phyloP scores from a whole-genome alignment of 2,329 filamentous ascomycete species.

The Sphaerulina populicola region DNA sequence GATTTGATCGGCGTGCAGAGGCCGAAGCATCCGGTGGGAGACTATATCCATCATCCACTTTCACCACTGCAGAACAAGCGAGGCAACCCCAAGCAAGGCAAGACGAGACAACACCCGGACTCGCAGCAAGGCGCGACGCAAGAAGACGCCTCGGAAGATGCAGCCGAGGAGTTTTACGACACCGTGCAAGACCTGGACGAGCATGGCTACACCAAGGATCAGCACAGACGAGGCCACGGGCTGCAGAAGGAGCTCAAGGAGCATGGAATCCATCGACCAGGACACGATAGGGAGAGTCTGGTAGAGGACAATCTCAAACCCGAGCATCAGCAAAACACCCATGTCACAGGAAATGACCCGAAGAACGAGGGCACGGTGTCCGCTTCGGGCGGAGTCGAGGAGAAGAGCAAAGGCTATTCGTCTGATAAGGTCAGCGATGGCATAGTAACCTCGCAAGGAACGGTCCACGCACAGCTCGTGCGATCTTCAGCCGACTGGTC shows the following conservation, averaged over 20 bases:
- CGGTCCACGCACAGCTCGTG: conserved; percentile 74
- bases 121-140: conserved; percentile 9
- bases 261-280: conserved; percentile 16
- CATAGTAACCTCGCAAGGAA: conserved; percentile 49
- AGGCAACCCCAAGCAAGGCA: conserved; percentile 38
- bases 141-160: conserved; percentile 10
- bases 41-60: conserved; percentile 74
- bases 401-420: conserved; percentile 26
- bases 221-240: conserved; percentile 27
- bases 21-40: conserved; percentile 79
- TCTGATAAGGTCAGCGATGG: conserved; percentile 22
- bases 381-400: conserved; percentile 29
- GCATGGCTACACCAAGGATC: conserved; percentile 28
- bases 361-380: conserved; percentile 28
- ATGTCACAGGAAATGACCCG: conserved; percentile 30
- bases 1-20: conserved; percentile 81
- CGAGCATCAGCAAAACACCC: conserved; percentile 26
- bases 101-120: conserved; percentile 22
- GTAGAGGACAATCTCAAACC: conserved; percentile 9
- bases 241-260: conserved; percentile 23
- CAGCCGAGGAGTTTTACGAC: conserved; percentile 26
- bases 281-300: conserved; percentile 11
- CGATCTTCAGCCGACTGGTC: conserved; percentile 90
- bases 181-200: conserved; percentile 26
- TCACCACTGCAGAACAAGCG: conserved; percentile 59